Percentiles rank a stretch among this genome's conserved stretches.
Evolutionary conservation across 345 rosid genomes (phyloP).

Genomic region (Eucalyptus polyanthemos): DNA sequence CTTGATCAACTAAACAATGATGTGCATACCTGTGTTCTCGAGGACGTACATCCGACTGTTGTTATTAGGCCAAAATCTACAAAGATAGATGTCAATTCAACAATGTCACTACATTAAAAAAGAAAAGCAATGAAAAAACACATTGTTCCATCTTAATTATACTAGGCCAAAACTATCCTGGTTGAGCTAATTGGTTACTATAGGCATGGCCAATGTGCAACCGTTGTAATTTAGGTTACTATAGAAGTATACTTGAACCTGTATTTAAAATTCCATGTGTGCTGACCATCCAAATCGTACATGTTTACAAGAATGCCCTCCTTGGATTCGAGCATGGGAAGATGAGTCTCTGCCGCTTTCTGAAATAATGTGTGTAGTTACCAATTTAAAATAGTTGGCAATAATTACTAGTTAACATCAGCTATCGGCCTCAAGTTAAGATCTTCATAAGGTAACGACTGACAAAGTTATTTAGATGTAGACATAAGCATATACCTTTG

Average conservation of each 20-base stretch:
- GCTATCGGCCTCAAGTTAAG: not conserved
- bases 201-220: not conserved
- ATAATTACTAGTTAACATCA: not conserved
- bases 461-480: not conserved
- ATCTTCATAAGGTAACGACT: not conserved
- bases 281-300: constrained; percentile 75
- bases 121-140: not conserved
- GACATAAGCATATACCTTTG: constrained; percentile 44
- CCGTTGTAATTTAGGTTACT: not conserved
- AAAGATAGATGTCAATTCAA: not conserved
- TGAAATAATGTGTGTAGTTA: not conserved
- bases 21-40: constrained; percentile 73
- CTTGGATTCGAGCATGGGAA: constrained; percentile 69
- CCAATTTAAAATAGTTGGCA: not conserved
- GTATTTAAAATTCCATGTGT: constrained; percentile 87
- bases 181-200: not conserved
- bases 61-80: constrained; percentile 97
- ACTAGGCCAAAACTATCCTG: not conserved
- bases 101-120: not conserved
- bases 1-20: not conserved
- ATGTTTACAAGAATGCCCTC: constrained; percentile 73
- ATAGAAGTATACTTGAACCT: constrained; percentile 24
- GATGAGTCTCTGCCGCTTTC: constrained; percentile 93
- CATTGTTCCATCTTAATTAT: not conserved
- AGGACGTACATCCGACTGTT: constrained; percentile 95